These are phyloP conservation scores for Neurospora sp. DNA, from an alignment of 495 filamentous ascomycete genomes.

Conservation along the genomic window DNA sequence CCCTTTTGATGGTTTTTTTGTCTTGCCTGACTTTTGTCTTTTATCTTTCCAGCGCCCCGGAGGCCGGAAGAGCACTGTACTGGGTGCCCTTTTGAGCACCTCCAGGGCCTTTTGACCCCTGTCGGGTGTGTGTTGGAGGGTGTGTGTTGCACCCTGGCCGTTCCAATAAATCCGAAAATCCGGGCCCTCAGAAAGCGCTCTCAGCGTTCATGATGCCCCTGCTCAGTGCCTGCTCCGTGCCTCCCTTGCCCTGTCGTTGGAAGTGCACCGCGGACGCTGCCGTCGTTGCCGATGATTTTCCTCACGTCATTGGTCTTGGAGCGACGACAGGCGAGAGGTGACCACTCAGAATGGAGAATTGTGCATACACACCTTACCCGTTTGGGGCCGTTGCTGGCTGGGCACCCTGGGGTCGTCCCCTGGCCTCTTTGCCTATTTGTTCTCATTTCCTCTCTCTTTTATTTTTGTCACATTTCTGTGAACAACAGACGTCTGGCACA, in stretches of 20 bases:
- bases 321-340: background rate
- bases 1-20: background rate
- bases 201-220: background rate
- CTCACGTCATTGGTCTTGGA: background rate
- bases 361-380: background rate
- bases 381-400: background rate
- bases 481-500: background rate
- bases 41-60: background rate
- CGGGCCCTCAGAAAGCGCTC: background rate
- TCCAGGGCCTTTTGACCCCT: background rate
- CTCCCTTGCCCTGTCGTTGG: background rate
- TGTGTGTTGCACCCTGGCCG: background rate
- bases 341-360: background rate
- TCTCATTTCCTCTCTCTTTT: background rate
- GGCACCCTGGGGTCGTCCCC: background rate
- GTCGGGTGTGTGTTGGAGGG: background rate
- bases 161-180: background rate
- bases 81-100: background rate
- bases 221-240: background rate
- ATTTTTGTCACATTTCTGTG: background rate
- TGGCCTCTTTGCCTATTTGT: background rate
- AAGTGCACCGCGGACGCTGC: background rate
- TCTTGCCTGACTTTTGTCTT: background rate
- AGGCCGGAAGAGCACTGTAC: background rate
- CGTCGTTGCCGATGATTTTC: background rate